Conservation (phyloP, 768 basidiomycete species). For the Russula sp. region DNA sequence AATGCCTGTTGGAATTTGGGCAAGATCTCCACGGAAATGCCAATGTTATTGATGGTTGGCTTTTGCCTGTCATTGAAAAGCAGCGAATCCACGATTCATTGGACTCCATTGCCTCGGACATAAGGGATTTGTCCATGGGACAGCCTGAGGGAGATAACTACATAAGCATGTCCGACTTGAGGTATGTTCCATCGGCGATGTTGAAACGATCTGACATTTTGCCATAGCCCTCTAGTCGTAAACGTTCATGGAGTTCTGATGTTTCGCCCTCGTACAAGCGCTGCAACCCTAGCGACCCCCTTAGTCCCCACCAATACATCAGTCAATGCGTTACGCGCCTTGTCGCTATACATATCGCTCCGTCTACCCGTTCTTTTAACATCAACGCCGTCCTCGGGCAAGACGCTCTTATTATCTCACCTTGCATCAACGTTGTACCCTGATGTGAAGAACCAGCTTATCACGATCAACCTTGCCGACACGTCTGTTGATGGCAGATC, state of each 20-base stretch:
- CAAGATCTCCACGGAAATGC: conserved; percentile 46
- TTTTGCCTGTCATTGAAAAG: conserved; percentile 69
- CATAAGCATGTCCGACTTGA: conserved; percentile 50
- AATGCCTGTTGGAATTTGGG: conserved; percentile 63
- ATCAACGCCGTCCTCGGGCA: conserved; percentile 85
- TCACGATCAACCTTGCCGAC: conserved; percentile 89
- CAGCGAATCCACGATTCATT: conserved; percentile 55
- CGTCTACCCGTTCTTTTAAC: conserved; percentile 79
- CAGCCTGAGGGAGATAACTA: conserved; percentile 41
- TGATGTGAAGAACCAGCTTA: conserved; percentile 58
- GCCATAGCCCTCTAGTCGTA: conserved; percentile 50
- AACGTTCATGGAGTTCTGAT: conserved; percentile 68
- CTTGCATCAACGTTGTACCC: conserved; percentile 69
- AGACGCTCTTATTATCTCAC: conserved; percentile 73
- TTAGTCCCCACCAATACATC: conserved; percentile 67
- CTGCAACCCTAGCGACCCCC: conserved; percentile 35
- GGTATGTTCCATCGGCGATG: conserved; percentile 42
- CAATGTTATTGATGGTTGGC: conserved; percentile 69
- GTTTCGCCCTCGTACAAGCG: conserved; percentile 45
- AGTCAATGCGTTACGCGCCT: conserved; percentile 51
- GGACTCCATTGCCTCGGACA: conserved; percentile 42
- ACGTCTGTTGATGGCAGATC: conserved; percentile 94
- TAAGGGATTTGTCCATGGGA: conserved; percentile 47
- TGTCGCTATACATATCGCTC: conserved; percentile 63
- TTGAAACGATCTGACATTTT: conserved; percentile 27